Percentiles rank a stretch among this genome's conserved stretches.
Conservation (phyloP, 2,329 filamentous ascomycete species). For the Exophiala sp. region DNA sequence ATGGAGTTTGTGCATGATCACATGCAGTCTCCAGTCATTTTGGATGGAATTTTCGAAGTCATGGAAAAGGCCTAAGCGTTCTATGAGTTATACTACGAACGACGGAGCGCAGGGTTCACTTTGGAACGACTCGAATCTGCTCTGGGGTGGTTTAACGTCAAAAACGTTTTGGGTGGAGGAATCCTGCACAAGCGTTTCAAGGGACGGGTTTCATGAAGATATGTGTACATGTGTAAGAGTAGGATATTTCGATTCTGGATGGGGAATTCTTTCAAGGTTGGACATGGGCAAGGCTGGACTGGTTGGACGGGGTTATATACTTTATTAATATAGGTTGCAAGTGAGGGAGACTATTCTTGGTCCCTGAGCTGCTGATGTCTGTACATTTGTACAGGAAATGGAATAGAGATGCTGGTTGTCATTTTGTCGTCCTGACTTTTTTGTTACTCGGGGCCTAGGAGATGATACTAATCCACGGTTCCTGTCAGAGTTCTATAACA, state of each 20-base stretch:
- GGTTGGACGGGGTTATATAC: background rate
- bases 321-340: no score
- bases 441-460: no score
- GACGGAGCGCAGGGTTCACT: background rate
- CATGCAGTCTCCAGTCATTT: slow-evolving; percentile 33
- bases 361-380: no score
- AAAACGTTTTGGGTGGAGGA: background rate
- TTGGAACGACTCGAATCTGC: background rate
- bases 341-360: no score
- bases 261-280: background rate
- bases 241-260: slow-evolving; percentile 2
- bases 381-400: no score
- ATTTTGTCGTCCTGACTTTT: no score
- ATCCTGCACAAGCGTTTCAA: background rate
- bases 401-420: no score
- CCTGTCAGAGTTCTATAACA: no score
- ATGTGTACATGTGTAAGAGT: slow-evolving; percentile 3
- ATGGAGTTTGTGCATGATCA: slow-evolving; percentile 21
- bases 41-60: slow-evolving; percentile 48
- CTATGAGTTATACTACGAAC: background rate
- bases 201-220: slow-evolving; percentile 4
- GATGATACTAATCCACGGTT: no score
- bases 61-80: slow-evolving; percentile 35
- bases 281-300: background rate
- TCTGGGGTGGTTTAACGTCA: background rate